Evolutionary conservation across 441 rosid genomes (phyloP).

Genomic region (Biscutella auriculata): DNA sequence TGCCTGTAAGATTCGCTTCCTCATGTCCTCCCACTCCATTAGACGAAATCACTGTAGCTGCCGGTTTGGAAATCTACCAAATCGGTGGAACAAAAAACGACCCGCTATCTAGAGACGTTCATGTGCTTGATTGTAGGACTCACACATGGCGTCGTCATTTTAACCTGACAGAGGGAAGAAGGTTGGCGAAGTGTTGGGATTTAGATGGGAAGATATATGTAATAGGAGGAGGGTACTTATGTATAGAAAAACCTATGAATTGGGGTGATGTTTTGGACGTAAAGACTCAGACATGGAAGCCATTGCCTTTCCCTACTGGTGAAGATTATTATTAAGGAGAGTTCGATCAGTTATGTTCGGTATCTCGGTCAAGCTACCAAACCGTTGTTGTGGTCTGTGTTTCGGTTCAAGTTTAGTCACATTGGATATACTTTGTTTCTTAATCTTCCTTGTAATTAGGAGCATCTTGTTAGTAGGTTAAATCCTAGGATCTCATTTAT

Average conservation of each 20-base stretch:
- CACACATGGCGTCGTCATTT: conserved; percentile 7
- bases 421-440: too few species aligned
- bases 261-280: neutral
- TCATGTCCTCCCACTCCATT: neutral
- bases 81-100: neutral
- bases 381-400: too few species aligned
- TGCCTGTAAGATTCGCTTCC: neutral
- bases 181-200: neutral
- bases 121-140: conserved; percentile 4
- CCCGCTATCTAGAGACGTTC: neutral
- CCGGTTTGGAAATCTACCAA: neutral
- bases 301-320: neutral
- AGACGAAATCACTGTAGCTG: neutral
- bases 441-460: too few species aligned
- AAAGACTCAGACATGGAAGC: neutral
- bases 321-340: too few species aligned
- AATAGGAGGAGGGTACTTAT: neutral
- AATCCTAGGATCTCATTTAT: too few species aligned
- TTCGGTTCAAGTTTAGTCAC: too few species aligned
- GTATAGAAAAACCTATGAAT: neutral
- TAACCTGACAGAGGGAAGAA: neutral
- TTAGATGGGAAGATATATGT: neutral
- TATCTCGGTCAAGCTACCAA: too few species aligned
- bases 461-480: too few species aligned
- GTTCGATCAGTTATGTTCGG: too few species aligned